Evolutionary conservation across 1,139 yeast genomes (phyloP).

Genomic region (Protomyces inundatus): DNA sequence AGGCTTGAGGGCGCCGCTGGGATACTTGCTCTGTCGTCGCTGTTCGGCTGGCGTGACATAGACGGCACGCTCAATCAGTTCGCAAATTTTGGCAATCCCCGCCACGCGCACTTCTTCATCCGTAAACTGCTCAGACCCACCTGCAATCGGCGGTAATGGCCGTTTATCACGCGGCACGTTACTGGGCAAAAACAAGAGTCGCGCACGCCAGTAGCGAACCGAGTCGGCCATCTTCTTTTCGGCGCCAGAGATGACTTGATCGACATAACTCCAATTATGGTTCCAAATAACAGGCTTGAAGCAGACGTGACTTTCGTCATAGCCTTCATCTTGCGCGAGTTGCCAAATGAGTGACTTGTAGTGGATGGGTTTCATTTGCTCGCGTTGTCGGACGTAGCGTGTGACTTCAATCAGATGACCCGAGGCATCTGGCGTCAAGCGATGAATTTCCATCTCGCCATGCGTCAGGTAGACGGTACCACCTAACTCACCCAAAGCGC

Average conservation of each 20-base stretch:
- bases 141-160: slow-evolving; percentile 37
- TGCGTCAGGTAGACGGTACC: slow-evolving; percentile 65
- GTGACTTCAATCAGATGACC: slow-evolving; percentile 29
- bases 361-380: slow-evolving; percentile 16
- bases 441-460: slow-evolving; percentile 70
- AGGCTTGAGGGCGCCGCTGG: slow-evolving; percentile 35
- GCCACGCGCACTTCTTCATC: slow-evolving; percentile 21
- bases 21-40: slow-evolving; percentile 35
- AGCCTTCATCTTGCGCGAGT: slow-evolving; percentile 22
- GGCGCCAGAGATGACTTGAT: slow-evolving; percentile 84
- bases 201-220: slow-evolving; percentile 60
- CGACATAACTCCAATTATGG: slow-evolving; percentile 86
- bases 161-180: slow-evolving; percentile 50
- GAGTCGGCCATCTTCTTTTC: slow-evolving; percentile 60
- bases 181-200: slow-evolving; percentile 74
- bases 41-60: slow-evolving; percentile 11
- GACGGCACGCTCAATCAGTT: slow-evolving; percentile 25
- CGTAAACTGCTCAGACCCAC: slow-evolving; percentile 18
- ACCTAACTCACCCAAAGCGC: slow-evolving; percentile 48
- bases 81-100: slow-evolving; percentile 20
- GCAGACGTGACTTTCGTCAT: slow-evolving; percentile 11
- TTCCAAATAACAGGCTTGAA: slow-evolving; percentile 5
- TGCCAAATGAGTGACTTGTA: slow-evolving; percentile 28
- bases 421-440: slow-evolving; percentile 57
- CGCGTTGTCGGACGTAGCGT: slow-evolving; percentile 24